phyloP scores from a whole-genome alignment of 78 protist genomes.

The Cavenderia fasciculata region DNA sequence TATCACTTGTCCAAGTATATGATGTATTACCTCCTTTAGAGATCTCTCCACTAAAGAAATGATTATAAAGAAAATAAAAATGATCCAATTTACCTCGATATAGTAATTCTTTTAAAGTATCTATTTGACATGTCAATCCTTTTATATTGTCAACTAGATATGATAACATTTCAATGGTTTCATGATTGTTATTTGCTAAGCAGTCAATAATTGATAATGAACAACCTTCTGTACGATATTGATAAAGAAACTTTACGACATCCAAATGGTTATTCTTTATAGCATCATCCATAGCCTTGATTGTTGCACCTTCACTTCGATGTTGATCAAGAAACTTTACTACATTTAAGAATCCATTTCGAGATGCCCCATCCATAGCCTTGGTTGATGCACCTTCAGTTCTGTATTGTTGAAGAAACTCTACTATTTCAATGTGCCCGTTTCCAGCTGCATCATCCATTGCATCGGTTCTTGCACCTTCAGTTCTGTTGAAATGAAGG shows the following conservation, averaged over 20 bases:
- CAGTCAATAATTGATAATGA: too few relatives aligned
- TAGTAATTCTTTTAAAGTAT: too few relatives aligned
- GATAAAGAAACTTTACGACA: neutral
- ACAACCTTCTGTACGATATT: conserved; percentile 16
- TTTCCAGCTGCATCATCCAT: neutral
- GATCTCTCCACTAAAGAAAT: too few relatives aligned
- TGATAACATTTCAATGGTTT: too few relatives aligned
- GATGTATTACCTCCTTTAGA: too few relatives aligned
- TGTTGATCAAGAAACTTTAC: neutral
- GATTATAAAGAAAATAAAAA: too few relatives aligned
- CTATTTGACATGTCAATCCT: too few relatives aligned
- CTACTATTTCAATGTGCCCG: neutral
- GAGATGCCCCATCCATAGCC: neutral
- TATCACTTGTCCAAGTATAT: conserved; percentile 11
- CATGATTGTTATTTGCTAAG: too few relatives aligned
- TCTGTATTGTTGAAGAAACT: too few relatives aligned
- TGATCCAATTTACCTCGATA: too few relatives aligned
- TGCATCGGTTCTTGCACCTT: neutral
- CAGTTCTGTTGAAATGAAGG: neutral
- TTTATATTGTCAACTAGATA: too few relatives aligned
- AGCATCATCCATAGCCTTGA: neutral
- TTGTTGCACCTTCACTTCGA: neutral
- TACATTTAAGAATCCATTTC: neutral
- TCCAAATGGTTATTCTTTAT: neutral
- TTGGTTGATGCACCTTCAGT: too few relatives aligned